These are phyloP conservation scores for Wickerhamiella alocasiicola DNA, from an alignment of 805 yeast species.

Conservation along the genomic window DNA sequence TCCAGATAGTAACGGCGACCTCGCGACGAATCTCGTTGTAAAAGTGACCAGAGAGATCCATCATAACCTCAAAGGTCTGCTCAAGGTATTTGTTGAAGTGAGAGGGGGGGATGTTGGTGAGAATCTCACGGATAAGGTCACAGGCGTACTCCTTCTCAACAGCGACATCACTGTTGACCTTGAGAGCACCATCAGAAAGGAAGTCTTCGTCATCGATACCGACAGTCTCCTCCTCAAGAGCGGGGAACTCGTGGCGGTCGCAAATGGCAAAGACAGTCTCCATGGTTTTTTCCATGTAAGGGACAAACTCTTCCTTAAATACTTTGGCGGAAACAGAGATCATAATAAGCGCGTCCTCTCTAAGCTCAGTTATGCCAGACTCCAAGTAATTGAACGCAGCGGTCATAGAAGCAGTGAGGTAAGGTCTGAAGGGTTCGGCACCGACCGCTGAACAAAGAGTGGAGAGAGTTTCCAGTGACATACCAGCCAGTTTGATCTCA, in stretches of 20 bases:
- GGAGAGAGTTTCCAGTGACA: conserved; percentile 84
- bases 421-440: conserved; percentile 71
- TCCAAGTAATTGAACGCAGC: conserved; percentile 72
- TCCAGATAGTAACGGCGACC: conserved; percentile 74
- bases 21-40: conserved; percentile 80
- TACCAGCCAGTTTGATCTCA: conserved; percentile 84
- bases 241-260: conserved; percentile 65
- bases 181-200: conserved; percentile 56
- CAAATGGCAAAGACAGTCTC: conserved; percentile 77
- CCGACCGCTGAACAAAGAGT: conserved; percentile 97
- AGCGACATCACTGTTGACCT: conserved; percentile 88
- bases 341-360: conserved; percentile 91
- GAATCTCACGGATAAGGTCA: conserved; percentile 74
- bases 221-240: conserved; percentile 32
- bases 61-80: conserved; percentile 33
- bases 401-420: conserved; percentile 76
- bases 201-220: conserved; percentile 36
- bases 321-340: conserved; percentile 90
- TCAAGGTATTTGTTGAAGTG: conserved; percentile 27
- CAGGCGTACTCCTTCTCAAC: conserved; percentile 87
- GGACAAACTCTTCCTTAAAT: conserved; percentile 79
- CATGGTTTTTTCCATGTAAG: conserved; percentile 68
- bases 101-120: conserved; percentile 56
- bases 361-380: conserved; percentile 68
- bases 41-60: conserved; percentile 71